A percentile compares a stretch with the other conserved stretches of the same genome.
Evolutionary conservation across 768 basidiomycete species (phyloP).

Genomic region (Termitomyces sp.): DNA sequence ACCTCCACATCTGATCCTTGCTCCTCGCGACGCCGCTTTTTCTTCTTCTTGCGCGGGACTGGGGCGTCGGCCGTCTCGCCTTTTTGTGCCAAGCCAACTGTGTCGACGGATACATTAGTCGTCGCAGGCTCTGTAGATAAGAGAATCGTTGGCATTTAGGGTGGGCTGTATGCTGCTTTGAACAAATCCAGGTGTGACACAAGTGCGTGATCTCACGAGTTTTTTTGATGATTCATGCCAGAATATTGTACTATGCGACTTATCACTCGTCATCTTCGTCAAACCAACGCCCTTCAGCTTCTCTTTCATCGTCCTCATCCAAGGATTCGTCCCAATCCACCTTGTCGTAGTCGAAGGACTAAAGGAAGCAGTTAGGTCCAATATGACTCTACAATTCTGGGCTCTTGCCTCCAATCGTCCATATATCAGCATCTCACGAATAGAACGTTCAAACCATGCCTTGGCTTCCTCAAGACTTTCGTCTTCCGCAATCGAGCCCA

Average conservation of each 20-base stretch:
- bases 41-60: conserved; percentile 31
- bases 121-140: not conserved
- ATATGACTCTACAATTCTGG: not conserved
- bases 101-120: conserved; percentile 3
- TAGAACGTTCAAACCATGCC: conserved; percentile 48
- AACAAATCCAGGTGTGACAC: conserved; percentile 7
- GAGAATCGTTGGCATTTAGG: conserved; percentile 37
- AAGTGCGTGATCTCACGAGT: conserved; percentile 5
- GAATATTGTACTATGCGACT: not conserved
- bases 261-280: conserved; percentile 51
- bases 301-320: conserved; percentile 54
- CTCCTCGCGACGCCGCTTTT: conserved; percentile 29
- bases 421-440: conserved; percentile 73
- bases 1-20: conserved; percentile 14
- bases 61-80: not conserved
- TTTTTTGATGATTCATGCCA: not conserved
- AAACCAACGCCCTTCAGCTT: conserved; percentile 70
- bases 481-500: conserved; percentile 20
- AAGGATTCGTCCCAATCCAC: conserved; percentile 75
- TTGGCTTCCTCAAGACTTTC: conserved; percentile 49
- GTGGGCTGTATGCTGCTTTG: conserved; percentile 27
- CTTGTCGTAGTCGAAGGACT: conserved; percentile 66
- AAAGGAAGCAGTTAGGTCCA: conserved; percentile 5
- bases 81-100: not conserved
- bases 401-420: conserved; percentile 64